Evolutionary conservation across 768 basidiomycete genomes (phyloP).

Genomic region (Suillus plorans): DNA sequence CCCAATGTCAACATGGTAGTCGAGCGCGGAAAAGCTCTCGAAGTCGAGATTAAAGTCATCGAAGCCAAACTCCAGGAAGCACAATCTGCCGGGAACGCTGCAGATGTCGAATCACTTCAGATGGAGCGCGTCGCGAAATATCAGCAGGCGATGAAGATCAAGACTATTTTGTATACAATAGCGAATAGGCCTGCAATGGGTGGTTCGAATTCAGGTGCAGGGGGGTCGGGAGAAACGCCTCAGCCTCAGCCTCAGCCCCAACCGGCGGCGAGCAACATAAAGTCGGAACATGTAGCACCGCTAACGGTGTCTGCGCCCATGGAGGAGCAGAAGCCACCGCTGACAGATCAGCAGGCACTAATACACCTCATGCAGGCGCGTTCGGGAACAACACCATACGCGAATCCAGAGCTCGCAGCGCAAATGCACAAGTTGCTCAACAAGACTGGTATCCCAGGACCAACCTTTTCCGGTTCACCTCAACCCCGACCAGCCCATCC

Average conservation of each 20-base stretch:
- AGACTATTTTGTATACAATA: constrained; percentile 6
- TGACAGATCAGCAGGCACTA: constrained; percentile 17
- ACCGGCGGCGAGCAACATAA: background rate
- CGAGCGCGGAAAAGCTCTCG: constrained; percentile 20
- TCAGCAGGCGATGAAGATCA: constrained; percentile 14
- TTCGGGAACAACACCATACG: constrained; percentile 14
- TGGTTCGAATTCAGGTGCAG: background rate
- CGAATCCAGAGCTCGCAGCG: constrained; percentile 23
- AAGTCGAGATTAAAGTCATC: constrained; percentile 14
- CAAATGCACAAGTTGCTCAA: constrained; percentile 54
- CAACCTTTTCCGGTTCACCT: constrained; percentile 14
- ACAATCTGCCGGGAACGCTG: constrained; percentile 19
- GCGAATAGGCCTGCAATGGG: background rate
- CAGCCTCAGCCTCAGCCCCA: background rate
- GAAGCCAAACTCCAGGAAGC: constrained; percentile 18
- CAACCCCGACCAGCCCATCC: constrained; percentile 10
- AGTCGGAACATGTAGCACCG: background rate
- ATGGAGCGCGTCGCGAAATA: constrained; percentile 9
- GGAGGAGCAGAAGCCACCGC: constrained; percentile 21
- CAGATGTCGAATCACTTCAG: constrained; percentile 15
- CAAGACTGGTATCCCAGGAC: constrained; percentile 37
- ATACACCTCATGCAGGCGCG: constrained; percentile 30
- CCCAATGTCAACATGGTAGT: constrained; percentile 17
- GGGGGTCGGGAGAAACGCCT: background rate
- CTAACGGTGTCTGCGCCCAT: background rate